phyloP scores from a whole-genome alignment of 2,329 filamentous ascomycete species.

The Curvularia hawaiiensis region DNA sequence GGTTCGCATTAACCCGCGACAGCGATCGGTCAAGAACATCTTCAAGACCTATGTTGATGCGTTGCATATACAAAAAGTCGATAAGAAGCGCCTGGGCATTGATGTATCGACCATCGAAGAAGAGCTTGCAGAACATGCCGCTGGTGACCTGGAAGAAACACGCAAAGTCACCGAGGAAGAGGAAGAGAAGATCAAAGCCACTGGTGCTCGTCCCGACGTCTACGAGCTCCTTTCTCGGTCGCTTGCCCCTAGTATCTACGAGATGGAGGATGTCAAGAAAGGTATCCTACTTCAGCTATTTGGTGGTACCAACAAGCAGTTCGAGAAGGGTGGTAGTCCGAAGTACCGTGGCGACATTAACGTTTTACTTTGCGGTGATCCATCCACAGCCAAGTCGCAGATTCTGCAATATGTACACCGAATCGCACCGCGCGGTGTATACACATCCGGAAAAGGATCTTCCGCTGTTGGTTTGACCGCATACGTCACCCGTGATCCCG shows the following conservation, averaged over 20 bases:
- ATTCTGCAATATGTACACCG: conserved; percentile 94
- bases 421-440: conserved; percentile 87
- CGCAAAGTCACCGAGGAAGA: conserved; percentile 85
- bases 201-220: conserved; percentile 79
- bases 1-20: conserved; percentile 90
- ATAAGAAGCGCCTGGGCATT: conserved; percentile 91
- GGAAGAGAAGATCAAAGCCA: conserved; percentile 84
- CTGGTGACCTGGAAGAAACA: conserved; percentile 78
- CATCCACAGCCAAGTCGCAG: conserved; percentile 95
- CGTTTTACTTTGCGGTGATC: conserved; percentile 93
- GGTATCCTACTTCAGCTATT: conserved; percentile 96
- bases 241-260: conserved; percentile 92
- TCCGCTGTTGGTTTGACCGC: conserved; percentile 78
- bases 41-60: conserved; percentile 99
- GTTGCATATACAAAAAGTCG: conserved; percentile 93
- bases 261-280: conserved; percentile 99
- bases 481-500: conserved; percentile 76
- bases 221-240: conserved; percentile 93
- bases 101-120: conserved; percentile 88
- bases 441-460: conserved; percentile 77
- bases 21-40: conserved; percentile 89
- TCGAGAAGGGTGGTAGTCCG: conserved; percentile 93
- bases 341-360: conserved; percentile 98
- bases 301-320: conserved; percentile 96
- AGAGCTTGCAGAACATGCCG: conserved; percentile 73